Percentiles rank a stretch among this genome's conserved stretches.
Evolutionary conservation across 805 yeast species (phyloP).

Genomic region (Helenozyma baotianmanensis): DNA sequence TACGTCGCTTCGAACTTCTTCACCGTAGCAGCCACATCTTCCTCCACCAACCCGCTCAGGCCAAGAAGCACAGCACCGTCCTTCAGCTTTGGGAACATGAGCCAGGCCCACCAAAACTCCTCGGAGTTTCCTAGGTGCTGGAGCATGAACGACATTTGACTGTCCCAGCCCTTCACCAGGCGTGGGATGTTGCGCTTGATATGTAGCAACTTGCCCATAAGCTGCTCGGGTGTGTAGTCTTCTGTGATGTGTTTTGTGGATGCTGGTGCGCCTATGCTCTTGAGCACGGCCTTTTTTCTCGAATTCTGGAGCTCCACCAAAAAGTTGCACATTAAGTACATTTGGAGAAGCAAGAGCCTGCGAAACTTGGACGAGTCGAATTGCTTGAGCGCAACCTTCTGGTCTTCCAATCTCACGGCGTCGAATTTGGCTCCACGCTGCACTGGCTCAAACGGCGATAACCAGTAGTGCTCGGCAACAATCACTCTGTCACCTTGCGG

Average conservation of each 20-base stretch:
- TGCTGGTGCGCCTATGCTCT: constrained; percentile 20
- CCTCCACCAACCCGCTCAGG: constrained; percentile 12
- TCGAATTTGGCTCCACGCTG: constrained; percentile 15
- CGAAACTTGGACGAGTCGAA: constrained; percentile 26
- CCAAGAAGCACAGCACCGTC: constrained; percentile 15
- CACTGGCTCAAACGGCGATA: constrained; percentile 25
- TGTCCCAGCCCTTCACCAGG: constrained; percentile 20
- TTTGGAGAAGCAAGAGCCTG: constrained; percentile 24
- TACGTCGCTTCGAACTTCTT: constrained; percentile 16
- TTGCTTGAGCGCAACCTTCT: constrained; percentile 18
- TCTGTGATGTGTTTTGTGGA: constrained; percentile 35
- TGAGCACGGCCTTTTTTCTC: constrained; percentile 20
- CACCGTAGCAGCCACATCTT: constrained; percentile 17
- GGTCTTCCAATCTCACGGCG: constrained; percentile 19
- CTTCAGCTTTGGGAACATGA: constrained; percentile 33
- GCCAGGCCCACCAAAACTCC: constrained; percentile 38
- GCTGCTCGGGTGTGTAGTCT: constrained; percentile 23
- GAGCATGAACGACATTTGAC: constrained; percentile 23
- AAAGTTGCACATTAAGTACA: constrained; percentile 26
- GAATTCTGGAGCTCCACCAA: constrained; percentile 24
- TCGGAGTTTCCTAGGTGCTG: constrained; percentile 26
- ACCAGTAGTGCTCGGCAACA: constrained; percentile 36
- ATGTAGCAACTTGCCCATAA: constrained; percentile 17
- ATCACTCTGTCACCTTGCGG: constrained; percentile 16
- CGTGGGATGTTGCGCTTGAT: constrained; percentile 26